Evolutionary conservation across 2,329 filamentous ascomycete species (phyloP).

Genomic region (Byssochlamys sp.): DNA sequence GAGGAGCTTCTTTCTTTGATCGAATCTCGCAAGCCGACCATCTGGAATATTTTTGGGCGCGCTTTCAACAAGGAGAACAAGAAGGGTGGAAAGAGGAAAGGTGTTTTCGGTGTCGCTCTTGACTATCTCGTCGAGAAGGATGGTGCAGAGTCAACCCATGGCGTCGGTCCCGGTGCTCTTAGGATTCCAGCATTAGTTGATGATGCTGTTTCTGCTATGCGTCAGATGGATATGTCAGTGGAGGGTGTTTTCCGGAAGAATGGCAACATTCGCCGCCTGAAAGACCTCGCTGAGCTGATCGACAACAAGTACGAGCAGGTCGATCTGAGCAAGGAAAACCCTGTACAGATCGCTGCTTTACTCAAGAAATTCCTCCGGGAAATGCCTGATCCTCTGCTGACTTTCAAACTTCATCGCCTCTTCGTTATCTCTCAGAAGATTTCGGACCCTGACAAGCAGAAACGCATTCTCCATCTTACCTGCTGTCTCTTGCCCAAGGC

Average conservation of each 20-base stretch:
- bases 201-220: constrained; percentile 86
- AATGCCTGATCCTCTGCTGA: constrained; percentile 86
- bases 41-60: constrained; percentile 97
- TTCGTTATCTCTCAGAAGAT: constrained; percentile 89
- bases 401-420: constrained; percentile 83
- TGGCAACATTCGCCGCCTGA: constrained; percentile 89
- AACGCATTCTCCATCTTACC: constrained; percentile 76
- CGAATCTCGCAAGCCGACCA: constrained; percentile 82
- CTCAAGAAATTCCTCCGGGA: constrained; percentile 92
- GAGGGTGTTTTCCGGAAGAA: constrained; percentile 99
- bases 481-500: constrained; percentile 88
- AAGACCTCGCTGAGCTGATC: constrained; percentile 74
- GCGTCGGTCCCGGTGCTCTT: constrained; percentile 81
- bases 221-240: constrained; percentile 97
- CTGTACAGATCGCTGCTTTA: constrained; percentile 85
- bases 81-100: constrained; percentile 77
- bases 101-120: constrained; percentile 80
- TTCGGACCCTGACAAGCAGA: constrained; percentile 66
- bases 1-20: constrained; percentile 89
- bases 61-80: constrained; percentile 73
- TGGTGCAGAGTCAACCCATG: constrained; percentile 93
- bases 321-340: constrained; percentile 76
- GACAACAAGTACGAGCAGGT: constrained; percentile 78
- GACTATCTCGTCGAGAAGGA: constrained; percentile 86
- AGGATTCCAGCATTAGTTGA: constrained; percentile 92